Conservation (phyloP, 2,329 filamentous ascomycete species). For the Arthroderma sp. region DNA sequence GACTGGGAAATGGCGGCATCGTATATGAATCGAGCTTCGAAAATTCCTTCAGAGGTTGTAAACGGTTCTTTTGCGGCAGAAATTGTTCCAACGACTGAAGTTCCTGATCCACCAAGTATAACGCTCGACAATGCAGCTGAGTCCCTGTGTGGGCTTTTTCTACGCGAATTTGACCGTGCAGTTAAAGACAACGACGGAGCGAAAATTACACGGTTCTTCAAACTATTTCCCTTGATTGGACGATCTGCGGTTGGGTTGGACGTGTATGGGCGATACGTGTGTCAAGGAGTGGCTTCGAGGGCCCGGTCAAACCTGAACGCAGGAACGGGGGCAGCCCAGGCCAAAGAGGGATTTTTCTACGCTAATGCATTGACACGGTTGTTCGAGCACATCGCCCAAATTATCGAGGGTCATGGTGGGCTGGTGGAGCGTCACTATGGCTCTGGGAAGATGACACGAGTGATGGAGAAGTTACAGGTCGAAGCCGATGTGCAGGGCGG, state of each 20-base stretch:
- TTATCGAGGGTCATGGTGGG: conserved; percentile 80
- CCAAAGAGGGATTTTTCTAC: conserved; percentile 77
- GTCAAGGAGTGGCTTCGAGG: conserved; percentile 76
- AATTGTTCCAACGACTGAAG: conserved; percentile 89
- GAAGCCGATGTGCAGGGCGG: conserved; percentile 95
- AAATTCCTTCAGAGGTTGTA: conserved; percentile 67
- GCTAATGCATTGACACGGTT: conserved; percentile 78
- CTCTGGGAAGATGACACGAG: conserved; percentile 78
- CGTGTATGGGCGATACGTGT: conserved; percentile 91
- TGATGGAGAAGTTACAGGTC: conserved; percentile 82
- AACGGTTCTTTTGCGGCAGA: conserved; percentile 76
- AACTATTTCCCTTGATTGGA: conserved; percentile 88
- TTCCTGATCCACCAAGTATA: conserved; percentile 76
- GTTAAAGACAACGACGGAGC: conserved; percentile 74
- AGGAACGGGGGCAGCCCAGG: conserved; percentile 43
- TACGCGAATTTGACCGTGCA: conserved; percentile 90
- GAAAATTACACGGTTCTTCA: conserved; percentile 92
- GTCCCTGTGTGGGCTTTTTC: conserved; percentile 76
- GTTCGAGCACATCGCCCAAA: conserved; percentile 95
- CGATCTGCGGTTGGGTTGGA: conserved; percentile 80
- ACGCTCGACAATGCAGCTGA: conserved; percentile 81
- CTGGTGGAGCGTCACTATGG: conserved; percentile 93
- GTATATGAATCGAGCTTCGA: conserved; percentile 71
- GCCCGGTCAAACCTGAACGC: conserved; percentile 71
- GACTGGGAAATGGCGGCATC: conserved; percentile 96